phyloP scores from a whole-genome alignment of 2,329 filamentous ascomycete genomes.

The Gliomastix tumulicola region DNA sequence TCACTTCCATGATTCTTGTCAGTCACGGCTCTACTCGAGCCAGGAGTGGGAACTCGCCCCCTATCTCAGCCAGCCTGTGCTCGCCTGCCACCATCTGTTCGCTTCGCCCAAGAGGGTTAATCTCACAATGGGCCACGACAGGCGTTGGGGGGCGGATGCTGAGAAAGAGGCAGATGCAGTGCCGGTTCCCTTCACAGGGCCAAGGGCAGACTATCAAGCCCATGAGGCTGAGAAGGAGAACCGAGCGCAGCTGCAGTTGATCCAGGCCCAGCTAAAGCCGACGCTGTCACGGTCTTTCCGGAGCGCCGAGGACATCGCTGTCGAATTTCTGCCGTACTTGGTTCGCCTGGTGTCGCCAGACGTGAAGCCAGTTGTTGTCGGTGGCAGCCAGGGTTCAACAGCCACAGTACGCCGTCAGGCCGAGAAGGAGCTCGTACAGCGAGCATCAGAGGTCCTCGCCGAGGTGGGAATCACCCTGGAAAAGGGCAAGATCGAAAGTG shows the following conservation, averaged over 20 bases:
- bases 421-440: slow-evolving; percentile 73
- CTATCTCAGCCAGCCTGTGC: slow-evolving; percentile 78
- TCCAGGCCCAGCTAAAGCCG: slow-evolving; percentile 67
- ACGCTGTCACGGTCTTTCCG: slow-evolving; percentile 71
- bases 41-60: slow-evolving; percentile 91
- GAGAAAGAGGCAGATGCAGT: slow-evolving; percentile 39
- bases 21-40: slow-evolving; percentile 68
- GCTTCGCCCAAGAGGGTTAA: slow-evolving; percentile 57
- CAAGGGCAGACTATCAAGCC: slow-evolving; percentile 74
- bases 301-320: slow-evolving; percentile 68
- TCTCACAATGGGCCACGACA: slow-evolving; percentile 31
- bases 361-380: slow-evolving; percentile 83
- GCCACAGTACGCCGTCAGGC: slow-evolving; percentile 84
- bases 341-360: slow-evolving; percentile 79
- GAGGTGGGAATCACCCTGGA: slow-evolving; percentile 78
- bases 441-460: slow-evolving; percentile 76
- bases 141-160: slow-evolving; percentile 32
- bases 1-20: slow-evolving; percentile 82
- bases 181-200: slow-evolving; percentile 70
- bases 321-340: slow-evolving; percentile 79
- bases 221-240: slow-evolving; percentile 76
- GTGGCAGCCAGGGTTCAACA: slow-evolving; percentile 56
- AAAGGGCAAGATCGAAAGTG: slow-evolving; percentile 69
- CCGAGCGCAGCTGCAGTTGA: slow-evolving; percentile 61
- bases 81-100: slow-evolving; percentile 90